phyloP scores from a whole-genome alignment of 495 filamentous ascomycete species.

The Parachaetomium inaequale region DNA sequence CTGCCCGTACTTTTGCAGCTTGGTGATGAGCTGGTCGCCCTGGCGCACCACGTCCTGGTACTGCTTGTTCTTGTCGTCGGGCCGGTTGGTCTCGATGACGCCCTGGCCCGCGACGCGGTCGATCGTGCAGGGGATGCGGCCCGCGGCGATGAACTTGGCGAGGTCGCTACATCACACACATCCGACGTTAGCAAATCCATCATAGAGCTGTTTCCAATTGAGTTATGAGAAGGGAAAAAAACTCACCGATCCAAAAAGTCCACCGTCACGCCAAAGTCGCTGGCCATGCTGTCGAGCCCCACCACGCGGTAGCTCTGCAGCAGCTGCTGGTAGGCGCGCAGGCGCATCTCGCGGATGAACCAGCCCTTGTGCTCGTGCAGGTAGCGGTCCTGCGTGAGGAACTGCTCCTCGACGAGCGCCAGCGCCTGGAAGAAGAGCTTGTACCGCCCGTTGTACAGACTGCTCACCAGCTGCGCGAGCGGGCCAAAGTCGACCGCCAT shows the following conservation, averaged over 20 bases:
- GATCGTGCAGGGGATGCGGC: constrained; percentile 92
- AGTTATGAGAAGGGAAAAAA: constrained; percentile 9
- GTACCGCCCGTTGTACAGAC: constrained; percentile 89
- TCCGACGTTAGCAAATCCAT: constrained; percentile 25
- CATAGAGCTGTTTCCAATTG: background rate
- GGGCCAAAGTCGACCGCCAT: constrained; percentile 70
- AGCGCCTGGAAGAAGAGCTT: constrained; percentile 87
- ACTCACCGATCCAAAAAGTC: constrained; percentile 89
- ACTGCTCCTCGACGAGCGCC: constrained; percentile 87
- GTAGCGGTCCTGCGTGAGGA: constrained; percentile 90
- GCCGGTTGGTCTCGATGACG: constrained; percentile 95
- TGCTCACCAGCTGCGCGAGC: constrained; percentile 83
- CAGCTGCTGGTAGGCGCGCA: constrained; percentile 91
- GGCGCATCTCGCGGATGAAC: constrained; percentile 97
- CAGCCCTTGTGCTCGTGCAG: constrained; percentile 88
- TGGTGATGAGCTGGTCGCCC: constrained; percentile 94
- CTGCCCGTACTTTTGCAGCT: constrained; percentile 98
- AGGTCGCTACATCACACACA: constrained; percentile 60
- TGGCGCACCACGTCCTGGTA: constrained; percentile 97
- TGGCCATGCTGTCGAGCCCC: constrained; percentile 89
- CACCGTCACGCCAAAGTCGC: constrained; percentile 90
- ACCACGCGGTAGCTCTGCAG: constrained; percentile 98
- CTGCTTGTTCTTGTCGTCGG: constrained; percentile 98
- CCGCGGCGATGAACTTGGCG: constrained; percentile 92
- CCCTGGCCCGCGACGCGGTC: constrained; percentile 85